Conservation (phyloP, 768 basidiomycete species). For the Pulveroboletus sp. region DNA sequence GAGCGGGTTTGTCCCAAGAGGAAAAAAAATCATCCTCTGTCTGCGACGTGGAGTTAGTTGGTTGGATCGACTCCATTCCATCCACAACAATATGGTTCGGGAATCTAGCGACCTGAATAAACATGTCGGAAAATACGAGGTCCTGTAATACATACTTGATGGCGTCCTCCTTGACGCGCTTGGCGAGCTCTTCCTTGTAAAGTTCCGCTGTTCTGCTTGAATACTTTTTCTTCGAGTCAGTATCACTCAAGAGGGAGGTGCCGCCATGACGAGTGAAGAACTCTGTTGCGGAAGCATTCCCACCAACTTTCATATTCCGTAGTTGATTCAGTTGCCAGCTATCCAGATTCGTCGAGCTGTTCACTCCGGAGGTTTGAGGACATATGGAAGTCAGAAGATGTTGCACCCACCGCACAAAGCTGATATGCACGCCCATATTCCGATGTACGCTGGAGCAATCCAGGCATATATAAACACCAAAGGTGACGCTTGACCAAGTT, state of each 20-base stretch:
- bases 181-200: conserved; percentile 89
- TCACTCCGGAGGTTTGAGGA: conserved; percentile 18
- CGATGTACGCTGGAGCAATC: conserved; percentile 95
- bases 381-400: neutral
- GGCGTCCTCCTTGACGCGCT: conserved; percentile 72
- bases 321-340: conserved; percentile 89
- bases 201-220: conserved; percentile 74
- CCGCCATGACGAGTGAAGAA: conserved; percentile 91
- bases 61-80: conserved; percentile 52
- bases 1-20: conserved; percentile 85
- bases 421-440: conserved; percentile 98
- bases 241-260: conserved; percentile 56
- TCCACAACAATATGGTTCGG: conserved; percentile 79
- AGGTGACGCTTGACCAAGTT: conserved; percentile 96
- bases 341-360: conserved; percentile 93
- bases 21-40: conserved; percentile 94
- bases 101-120: conserved; percentile 44
- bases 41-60: conserved; percentile 38
- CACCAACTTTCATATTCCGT: conserved; percentile 94
- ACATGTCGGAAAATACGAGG: neutral
- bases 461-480: conserved; percentile 94
- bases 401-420: conserved; percentile 79
- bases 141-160: conserved; percentile 44
- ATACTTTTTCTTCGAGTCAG: conserved; percentile 88
- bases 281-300: conserved; percentile 80